Evolutionary conservation across 352 stramenopile species (phyloP), one percentile per base, ranked within the genome.

Genomic region (Pythium aristosporum): DNA sequence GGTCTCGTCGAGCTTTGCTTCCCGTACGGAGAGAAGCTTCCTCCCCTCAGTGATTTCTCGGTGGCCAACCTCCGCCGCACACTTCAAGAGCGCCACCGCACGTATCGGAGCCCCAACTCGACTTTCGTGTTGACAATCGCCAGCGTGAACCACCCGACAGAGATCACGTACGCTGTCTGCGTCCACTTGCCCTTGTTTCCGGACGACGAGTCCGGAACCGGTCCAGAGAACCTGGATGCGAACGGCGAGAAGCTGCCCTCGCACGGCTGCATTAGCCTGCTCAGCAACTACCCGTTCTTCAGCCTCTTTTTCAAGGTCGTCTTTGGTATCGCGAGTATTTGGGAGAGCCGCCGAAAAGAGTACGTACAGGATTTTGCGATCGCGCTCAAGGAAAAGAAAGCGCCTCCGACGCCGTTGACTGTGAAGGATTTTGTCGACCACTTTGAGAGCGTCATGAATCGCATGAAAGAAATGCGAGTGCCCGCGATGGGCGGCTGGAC

Each of bases 251-350:
- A 65, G 39, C 42, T 75, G 15, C 76, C 73, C 1, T 51, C 76
- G 8, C 79, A 90, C 30, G 85, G 80, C n/a, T 94, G 85, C 53
- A 74, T 92, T 21, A 92, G 85, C 49, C 65, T 94, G 21, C 63
- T 94, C 20, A 94, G 76, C 20, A 71, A 80, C 0, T 91, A 89
- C 52, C 85, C 85, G 25, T 94, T 92, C 63, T 94, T 94, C 71
- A 81, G 78, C n/a, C 57, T 94, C 18, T 94, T 92, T 61, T 91
- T 91, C 75, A 92, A 92, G 36, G 76, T 92, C 32, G 62, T 94
- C 9, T 90, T 85, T 36, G 83, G 85, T 0, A 88, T 92, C 11
- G 78, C 83, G 7, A 79, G 76, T 36, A 77, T 92, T 21, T 94
- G 85, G 79, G 80, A 89, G 57, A 70, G 60, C 36, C 85, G 80